Evolutionary conservation across 2,329 filamentous ascomycete species (phyloP).

Genomic region (Tolypocladium pustulatum): DNA sequence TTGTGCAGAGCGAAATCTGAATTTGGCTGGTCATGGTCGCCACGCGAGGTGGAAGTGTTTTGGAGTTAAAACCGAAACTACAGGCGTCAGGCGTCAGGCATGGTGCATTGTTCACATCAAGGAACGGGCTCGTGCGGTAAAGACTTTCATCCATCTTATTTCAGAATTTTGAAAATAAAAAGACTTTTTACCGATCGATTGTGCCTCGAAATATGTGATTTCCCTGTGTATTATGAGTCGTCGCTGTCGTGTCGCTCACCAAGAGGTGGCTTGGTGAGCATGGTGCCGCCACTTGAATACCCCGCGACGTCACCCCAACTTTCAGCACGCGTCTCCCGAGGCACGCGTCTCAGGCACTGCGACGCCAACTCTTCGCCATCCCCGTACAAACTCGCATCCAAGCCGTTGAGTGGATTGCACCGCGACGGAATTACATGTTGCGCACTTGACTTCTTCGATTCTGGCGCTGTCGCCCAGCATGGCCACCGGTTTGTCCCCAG

Average conservation of each 20-base stretch:
- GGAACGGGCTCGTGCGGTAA: too few relatives aligned
- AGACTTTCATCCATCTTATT: too few relatives aligned
- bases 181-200: not conserved
- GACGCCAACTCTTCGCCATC: not conserved
- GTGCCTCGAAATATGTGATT: too few relatives aligned
- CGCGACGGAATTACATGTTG: not conserved
- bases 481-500: conserved; percentile 21
- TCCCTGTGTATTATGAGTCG: too few relatives aligned
- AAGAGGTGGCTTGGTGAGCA: not conserved
- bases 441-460: not conserved
- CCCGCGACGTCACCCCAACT: conserved; percentile 3
- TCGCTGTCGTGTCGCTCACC: too few relatives aligned
- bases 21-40: not conserved
- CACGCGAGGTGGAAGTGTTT: not conserved
- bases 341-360: not conserved
- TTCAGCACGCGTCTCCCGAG: conserved; percentile 1
- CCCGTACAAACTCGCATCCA: not conserved
- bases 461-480: conserved; percentile 11
- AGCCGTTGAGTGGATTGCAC: too few relatives aligned
- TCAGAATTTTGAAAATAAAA: not conserved
- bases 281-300: not conserved
- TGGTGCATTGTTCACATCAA: not conserved
- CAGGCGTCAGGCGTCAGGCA: not conserved
- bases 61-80: not conserved
- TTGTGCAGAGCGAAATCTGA: not conserved